Evolutionary conservation across 2,329 filamentous ascomycete species (phyloP).

Genomic region (Aureobasidium musti): DNA sequence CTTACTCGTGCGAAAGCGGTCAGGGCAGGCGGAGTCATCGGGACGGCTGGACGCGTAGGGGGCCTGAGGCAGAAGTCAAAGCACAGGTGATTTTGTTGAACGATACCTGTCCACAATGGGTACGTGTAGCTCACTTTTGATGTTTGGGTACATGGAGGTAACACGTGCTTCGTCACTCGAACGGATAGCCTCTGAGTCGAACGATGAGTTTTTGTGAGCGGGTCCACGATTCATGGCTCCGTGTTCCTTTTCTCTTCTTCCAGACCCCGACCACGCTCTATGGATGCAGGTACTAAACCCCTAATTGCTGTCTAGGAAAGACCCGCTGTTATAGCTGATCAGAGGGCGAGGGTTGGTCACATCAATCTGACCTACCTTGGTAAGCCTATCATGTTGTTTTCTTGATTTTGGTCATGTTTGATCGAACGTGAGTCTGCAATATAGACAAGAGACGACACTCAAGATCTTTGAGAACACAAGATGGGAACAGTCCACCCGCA

Average conservation of each 20-base stretch:
- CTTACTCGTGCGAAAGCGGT: background rate
- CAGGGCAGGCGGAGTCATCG: background rate
- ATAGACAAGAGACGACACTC: background rate
- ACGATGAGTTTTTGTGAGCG: background rate
- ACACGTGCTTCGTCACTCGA: background rate
- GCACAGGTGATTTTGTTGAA: background rate
- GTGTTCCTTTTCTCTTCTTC: background rate
- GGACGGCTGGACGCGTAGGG: background rate
- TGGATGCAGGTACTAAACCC: background rate
- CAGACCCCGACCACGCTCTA: background rate
- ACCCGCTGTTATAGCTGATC: background rate
- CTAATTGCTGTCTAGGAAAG: background rate
- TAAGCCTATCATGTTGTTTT: background rate
- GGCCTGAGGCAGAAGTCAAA: constrained; percentile 3
- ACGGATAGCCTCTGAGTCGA: background rate
- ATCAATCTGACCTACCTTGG: background rate
- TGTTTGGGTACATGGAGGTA: too few species aligned
- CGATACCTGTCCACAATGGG: background rate
- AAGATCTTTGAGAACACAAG: background rate
- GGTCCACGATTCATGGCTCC: background rate
- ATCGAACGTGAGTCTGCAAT: background rate
- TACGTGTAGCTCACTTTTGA: background rate
- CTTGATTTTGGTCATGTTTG: background rate
- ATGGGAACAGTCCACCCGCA: background rate
- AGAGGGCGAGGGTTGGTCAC: background rate